Percentiles rank a stretch among this genome's conserved stretches.
phyloP scores from a whole-genome alignment of 73 alveolate species.

The Urostyla sp. region DNA sequence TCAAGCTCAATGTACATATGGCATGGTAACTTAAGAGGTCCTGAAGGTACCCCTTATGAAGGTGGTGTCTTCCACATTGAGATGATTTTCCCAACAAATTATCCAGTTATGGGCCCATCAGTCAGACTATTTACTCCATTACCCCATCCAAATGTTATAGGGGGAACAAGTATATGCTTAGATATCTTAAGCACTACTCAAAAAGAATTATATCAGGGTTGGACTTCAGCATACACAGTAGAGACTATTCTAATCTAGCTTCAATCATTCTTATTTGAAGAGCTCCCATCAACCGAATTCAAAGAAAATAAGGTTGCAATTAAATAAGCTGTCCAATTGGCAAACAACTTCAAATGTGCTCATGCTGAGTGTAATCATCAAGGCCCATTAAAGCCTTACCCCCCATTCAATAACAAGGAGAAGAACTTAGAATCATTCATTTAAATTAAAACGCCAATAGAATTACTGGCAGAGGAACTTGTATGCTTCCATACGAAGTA shows the following conservation, averaged over 20 bases:
- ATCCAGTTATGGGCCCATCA: constrained; percentile 90
- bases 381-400: constrained; percentile 91
- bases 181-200: constrained; percentile 67
- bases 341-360: constrained; percentile 86
- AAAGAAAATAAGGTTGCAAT: constrained; percentile 47
- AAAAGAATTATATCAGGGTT: constrained; percentile 88
- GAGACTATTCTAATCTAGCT: constrained; percentile 88
- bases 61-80: constrained; percentile 90
- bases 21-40: constrained; percentile 91
- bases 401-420: constrained; percentile 80
- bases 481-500: constrained; percentile 92
- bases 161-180: constrained; percentile 74
- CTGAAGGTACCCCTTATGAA: constrained; percentile 87
- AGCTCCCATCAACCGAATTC: constrained; percentile 66
- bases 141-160: constrained; percentile 67
- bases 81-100: constrained; percentile 81
- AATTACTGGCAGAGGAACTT: constrained; percentile 83
- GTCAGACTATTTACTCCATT: constrained; percentile 69
- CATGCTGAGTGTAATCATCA: constrained; percentile 85
- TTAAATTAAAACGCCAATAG: constrained; percentile 66
- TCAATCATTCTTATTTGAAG: constrained; percentile 91
- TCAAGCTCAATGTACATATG: constrained; percentile 80
- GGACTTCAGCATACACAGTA: constrained; percentile 96
- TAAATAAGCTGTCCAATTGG: constrained; percentile 75
- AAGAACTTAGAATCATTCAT: constrained; percentile 67